Evolutionary conservation across 2,329 filamentous ascomycete species (phyloP).

Genomic region (Aspergillus arachidicola): DNA sequence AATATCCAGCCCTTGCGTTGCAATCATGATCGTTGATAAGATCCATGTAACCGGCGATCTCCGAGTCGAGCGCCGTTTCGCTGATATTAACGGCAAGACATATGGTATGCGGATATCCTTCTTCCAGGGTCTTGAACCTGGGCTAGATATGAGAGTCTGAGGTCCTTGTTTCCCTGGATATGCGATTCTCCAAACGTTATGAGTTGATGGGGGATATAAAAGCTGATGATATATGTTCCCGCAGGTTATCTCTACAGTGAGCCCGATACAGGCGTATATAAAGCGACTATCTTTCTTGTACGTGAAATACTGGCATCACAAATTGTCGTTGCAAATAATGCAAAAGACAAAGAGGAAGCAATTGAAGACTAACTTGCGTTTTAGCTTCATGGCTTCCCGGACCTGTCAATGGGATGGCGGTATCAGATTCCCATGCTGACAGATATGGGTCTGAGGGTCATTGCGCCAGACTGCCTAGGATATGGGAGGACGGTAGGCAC

Average conservation of each 20-base stretch:
- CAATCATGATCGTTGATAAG: constrained; percentile 60
- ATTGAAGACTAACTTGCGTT: background rate
- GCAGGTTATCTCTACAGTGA: constrained; percentile 57
- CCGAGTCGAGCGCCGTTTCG: constrained; percentile 65
- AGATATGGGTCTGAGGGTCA: constrained; percentile 72
- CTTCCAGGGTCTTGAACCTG: background rate
- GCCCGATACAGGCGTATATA: constrained; percentile 47
- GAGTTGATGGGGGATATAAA: background rate
- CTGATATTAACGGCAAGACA: constrained; percentile 66
- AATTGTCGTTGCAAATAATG: too few relatives aligned
- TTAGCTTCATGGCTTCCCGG: constrained; percentile 77
- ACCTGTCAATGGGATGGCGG: constrained; percentile 83
- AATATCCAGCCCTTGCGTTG: background rate
- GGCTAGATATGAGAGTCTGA: background rate
- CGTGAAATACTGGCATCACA: constrained; percentile 3
- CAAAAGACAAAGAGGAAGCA: background rate
- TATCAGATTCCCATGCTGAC: constrained; percentile 80
- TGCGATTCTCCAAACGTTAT: background rate
- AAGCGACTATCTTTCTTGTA: constrained; percentile 59
- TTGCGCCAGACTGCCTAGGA: constrained; percentile 84
- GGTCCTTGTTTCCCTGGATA: background rate
- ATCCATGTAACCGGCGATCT: constrained; percentile 65
- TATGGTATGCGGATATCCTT: constrained; percentile 56
- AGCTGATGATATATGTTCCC: constrained; percentile 13
- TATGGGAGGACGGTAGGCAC: constrained; percentile 70